Evolutionary conservation across 2,329 filamentous ascomycete species (phyloP).

Genomic region (Fusarium temperatum): DNA sequence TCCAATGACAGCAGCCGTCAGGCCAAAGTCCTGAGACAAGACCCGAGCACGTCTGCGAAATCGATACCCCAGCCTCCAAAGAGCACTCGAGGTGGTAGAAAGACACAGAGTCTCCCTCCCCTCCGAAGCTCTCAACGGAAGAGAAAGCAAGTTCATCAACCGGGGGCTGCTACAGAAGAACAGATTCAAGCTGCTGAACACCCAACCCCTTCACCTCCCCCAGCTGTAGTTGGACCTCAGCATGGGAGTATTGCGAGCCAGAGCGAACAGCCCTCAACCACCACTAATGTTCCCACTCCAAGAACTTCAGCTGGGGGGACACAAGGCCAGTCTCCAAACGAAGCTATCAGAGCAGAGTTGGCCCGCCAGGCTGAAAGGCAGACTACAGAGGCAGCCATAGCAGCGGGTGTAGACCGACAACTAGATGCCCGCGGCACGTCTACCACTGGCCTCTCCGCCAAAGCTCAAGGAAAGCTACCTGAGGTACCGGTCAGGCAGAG

Average conservation of each 20-base stretch:
- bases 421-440: background rate
- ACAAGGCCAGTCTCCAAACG: background rate
- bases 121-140: background rate
- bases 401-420: background rate
- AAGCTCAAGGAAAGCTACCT: background rate
- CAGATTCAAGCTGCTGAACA: background rate
- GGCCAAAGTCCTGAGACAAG: slow-evolving; percentile 1
- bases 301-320: background rate
- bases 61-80: background rate
- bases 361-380: background rate
- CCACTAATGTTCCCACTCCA: background rate
- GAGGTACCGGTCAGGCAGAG: background rate
- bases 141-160: background rate
- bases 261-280: background rate
- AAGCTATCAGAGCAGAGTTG: background rate
- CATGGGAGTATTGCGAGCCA: background rate
- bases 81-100: background rate
- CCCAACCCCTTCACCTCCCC: background rate
- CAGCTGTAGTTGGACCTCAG: background rate
- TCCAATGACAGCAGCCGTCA: background rate
- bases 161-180: background rate
- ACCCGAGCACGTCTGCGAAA: background rate
- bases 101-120: background rate
- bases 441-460: background rate
- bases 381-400: background rate